Conservation (phyloP, 1,139 yeast species). For the Yamadazyma songkhlaensis region DNA sequence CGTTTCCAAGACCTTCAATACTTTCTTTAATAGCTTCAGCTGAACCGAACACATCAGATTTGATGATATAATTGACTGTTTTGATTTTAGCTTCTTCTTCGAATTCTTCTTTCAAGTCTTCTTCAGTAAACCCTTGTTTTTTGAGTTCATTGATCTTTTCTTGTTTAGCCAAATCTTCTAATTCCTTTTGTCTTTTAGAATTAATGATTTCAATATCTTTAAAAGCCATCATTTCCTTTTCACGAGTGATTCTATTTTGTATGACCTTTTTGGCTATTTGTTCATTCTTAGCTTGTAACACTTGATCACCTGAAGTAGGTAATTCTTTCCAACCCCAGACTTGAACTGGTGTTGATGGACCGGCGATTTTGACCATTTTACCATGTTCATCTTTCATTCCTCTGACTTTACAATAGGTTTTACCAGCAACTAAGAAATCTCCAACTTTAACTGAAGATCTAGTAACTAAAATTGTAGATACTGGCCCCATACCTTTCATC, state of each 20-base stretch:
- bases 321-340: conserved; percentile 92
- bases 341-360: conserved; percentile 90
- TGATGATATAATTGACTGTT: conserved; percentile 56
- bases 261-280: conserved; percentile 72
- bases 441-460: conserved; percentile 78
- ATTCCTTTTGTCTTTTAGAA: conserved; percentile 47
- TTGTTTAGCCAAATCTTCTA: conserved; percentile 46
- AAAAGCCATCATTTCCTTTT: conserved; percentile 58
- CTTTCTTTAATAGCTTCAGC: conserved; percentile 70
- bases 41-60: conserved; percentile 83
- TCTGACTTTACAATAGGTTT: conserved; percentile 80
- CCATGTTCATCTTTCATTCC: conserved; percentile 79
- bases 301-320: conserved; percentile 89
- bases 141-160: conserved; percentile 55
- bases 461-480: conserved; percentile 80
- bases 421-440: conserved; percentile 74
- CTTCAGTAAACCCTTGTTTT: conserved; percentile 53
- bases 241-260: conserved; percentile 56
- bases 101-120: conserved; percentile 23
- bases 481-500: conserved; percentile 79
- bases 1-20: conserved; percentile 78
- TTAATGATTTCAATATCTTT: conserved; percentile 71
- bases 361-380: conserved; percentile 60
- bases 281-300: conserved; percentile 74
- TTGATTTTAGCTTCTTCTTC: conserved; percentile 20